Evolutionary conservation across 768 basidiomycete species (phyloP), one percentile per base, ranked within the genome.

Genomic region (Postia placenta): DNA sequence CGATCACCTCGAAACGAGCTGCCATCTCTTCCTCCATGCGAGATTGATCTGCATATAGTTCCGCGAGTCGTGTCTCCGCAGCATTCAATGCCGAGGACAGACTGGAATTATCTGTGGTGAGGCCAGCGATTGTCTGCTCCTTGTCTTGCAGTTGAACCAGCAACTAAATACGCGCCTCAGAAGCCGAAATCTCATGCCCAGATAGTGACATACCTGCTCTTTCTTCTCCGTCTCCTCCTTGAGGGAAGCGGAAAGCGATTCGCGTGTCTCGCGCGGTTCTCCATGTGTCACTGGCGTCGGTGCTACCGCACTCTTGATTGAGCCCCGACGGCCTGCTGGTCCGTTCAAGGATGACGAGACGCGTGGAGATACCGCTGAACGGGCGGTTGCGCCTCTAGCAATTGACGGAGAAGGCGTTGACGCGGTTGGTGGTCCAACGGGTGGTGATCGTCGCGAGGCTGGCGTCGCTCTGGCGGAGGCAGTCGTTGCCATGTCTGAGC

Each of bases 11-110:
- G 56, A 90, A 82, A 41, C 87, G 81, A 28, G 87, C 82, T 22
- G 82, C 81, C 65, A 93, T 69, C 58, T 93, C 89, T 52, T 81
- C 74, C 64, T 94, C 92, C 69, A 80, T 83, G 53, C 90, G 80
- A 49, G 77, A 73, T 64, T 92, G 89, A 56, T 92, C 90, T 11
- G 83, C 72, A 60, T 91, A 91, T 43, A 91, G 74, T 57, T 92
- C 89, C 54, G 79, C 75, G 46, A 92, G 70, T 24, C 86, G 77
- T n/a, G 74, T 67, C 64, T 92, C 89, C 25, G 87, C 83, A 27
- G 75, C 64, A 59, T 79, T 73, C 26, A 92, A 69, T 22, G 86
- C 72, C 22, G 85, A 82, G 22, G 74, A 71, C 36, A 92, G 67
- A 55, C 69, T 78, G 56, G 72, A 71, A 66, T 85, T 89, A 59